Evolutionary conservation across 2,329 filamentous ascomycete species (phyloP).

Genomic region (Paecilomyces fulvus): DNA sequence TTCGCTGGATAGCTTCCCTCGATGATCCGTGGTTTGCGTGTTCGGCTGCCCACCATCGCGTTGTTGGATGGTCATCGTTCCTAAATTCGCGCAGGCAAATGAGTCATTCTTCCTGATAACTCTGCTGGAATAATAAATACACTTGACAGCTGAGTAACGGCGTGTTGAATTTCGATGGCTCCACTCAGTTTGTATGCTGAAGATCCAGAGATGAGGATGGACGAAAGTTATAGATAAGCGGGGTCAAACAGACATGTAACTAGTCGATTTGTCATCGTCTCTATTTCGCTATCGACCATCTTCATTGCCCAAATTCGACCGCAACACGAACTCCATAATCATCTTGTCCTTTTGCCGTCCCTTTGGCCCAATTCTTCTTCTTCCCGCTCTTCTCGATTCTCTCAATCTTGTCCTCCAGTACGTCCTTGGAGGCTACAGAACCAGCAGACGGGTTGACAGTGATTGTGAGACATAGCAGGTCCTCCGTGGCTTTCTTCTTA

Average conservation of each 20-base stretch:
- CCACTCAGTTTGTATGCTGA: no score
- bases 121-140: no score
- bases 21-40: neutral
- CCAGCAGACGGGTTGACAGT: conserved; percentile 32
- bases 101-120: no score
- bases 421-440: conserved; percentile 20
- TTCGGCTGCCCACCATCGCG: neutral
- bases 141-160: no score
- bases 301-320: conserved; percentile 15
- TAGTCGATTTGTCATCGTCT: no score
- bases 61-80: neutral
- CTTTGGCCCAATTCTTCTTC: conserved; percentile 47
- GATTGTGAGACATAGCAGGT: conserved; percentile 32
- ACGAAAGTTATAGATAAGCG: no score
- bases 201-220: no score
- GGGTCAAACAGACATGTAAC: no score
- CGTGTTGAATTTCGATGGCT: no score
- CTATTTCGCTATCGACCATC: neutral
- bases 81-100: neutral
- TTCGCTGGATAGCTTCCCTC: neutral
- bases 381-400: conserved; percentile 49
- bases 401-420: conserved; percentile 34
- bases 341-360: conserved; percentile 21
- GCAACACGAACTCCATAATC: conserved; percentile 34
- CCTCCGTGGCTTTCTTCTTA: conserved; percentile 29